phyloP scores from a whole-genome alignment of 2,329 filamentous ascomycete species.

The Hypoxylon sp. region DNA sequence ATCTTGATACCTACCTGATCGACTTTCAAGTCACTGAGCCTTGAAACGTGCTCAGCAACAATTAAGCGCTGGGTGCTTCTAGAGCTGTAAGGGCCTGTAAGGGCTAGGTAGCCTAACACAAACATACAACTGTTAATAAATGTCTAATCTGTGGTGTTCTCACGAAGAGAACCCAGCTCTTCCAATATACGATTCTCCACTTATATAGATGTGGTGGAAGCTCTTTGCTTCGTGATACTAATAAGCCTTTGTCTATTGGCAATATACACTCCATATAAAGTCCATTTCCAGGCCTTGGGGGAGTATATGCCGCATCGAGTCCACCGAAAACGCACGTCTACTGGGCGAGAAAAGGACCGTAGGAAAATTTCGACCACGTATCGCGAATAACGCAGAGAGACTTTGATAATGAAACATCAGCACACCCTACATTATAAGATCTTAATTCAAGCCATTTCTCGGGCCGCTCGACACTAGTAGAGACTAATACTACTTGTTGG shows the following conservation, averaged over 20 bases:
- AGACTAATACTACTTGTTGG: not conserved
- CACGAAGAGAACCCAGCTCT: not conserved
- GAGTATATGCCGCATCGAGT: not conserved
- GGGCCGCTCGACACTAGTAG: not conserved
- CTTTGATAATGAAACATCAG: not conserved
- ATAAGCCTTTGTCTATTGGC: not conserved
- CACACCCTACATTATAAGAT: not conserved
- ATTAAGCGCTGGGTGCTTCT: constrained; percentile 5
- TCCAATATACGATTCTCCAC: not conserved
- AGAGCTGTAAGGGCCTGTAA: constrained; percentile 3
- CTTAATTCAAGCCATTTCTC: not conserved
- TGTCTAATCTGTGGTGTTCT: not conserved
- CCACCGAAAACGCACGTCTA: not conserved
- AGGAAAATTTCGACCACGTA: not conserved
- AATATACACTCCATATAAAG: not conserved
- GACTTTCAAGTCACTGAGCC: constrained; percentile 13
- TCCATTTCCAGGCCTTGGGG: not conserved
- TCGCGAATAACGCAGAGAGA: not conserved
- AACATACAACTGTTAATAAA: constrained; percentile 14
- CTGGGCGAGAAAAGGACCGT: not conserved
- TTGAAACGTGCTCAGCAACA: constrained; percentile 20
- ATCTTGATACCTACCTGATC: constrained; percentile 21
- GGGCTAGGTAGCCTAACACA: not conserved
- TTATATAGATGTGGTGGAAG: not conserved
- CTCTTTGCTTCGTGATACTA: not conserved